Base-by-base conservation (phyloP, 179 eudicot genomes). In the Beta lomatogona region DNA sequence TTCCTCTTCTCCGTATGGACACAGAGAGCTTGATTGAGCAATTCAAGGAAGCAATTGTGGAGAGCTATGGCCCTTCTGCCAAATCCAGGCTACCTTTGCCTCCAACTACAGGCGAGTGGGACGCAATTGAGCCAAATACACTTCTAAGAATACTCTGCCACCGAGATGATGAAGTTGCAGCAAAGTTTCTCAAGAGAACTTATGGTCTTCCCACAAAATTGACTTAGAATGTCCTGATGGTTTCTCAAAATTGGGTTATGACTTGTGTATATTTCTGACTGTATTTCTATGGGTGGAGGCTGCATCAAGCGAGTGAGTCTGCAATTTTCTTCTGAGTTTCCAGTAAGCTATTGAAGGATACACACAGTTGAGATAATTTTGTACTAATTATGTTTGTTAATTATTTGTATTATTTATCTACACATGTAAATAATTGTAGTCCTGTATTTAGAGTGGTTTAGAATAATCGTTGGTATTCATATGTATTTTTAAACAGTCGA, bases 181-280 rank as follows among this genome's bases (percentile, higher is more conserved):
- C 98, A 3, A 91, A 88, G 85, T 96, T 94, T 86, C 91, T 96
- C 2, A 96, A 93, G 89, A 96, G 80, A 86, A 89, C 87, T 31
- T 96, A 87, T 81, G 80, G 86, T 87, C 87, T 96, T 80, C 98
- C 98, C 0, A 94, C 88, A 82, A 93, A 88, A 84, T 76, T 93
- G 68, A 78, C 64, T 67, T 82, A 60, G 52, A 44, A 44, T 3
- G 36, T 70, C 8, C 4, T 48, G 41, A 18, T 6, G n/a, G 28
- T 68, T 28, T 31, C 16, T 36, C 15, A 55, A 76, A 57, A 10
- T 3, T 59, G 52, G 78, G 11, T 14, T 22, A 6, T 71, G 64
- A 45, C 22, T 25, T 73, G 63, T 73, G 18, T 31, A 28, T 31
- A 14, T 13, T 9, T 52, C 58, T 19, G 6, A 19, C 74, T 19